Evolutionary conservation across 495 filamentous ascomycete species (phyloP).

Genomic region (Lindgomyces ingoldianus): DNA sequence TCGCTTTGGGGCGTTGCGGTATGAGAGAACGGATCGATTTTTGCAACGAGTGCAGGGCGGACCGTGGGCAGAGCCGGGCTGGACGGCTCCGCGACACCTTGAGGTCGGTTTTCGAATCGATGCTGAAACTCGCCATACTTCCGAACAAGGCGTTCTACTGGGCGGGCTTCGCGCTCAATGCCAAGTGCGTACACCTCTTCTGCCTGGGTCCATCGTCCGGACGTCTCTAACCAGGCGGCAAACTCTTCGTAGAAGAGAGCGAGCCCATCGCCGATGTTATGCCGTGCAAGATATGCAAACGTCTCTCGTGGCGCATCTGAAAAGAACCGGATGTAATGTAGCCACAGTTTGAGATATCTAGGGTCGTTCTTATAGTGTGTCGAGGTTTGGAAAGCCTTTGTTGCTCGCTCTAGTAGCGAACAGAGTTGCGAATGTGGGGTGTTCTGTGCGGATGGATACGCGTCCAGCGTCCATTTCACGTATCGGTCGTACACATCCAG

Average conservation of each 20-base stretch:
- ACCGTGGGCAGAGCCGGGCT: slow-evolving; percentile 84
- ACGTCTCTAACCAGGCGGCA: slow-evolving; percentile 84
- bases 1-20: slow-evolving; percentile 52
- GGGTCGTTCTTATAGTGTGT: slow-evolving; percentile 92
- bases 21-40: slow-evolving; percentile 75
- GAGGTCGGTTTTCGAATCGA: slow-evolving; percentile 64
- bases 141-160: slow-evolving; percentile 73
- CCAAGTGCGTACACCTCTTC: slow-evolving; percentile 90
- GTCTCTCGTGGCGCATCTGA: slow-evolving; percentile 89
- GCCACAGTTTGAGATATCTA: slow-evolving; percentile 87
- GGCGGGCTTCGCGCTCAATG: slow-evolving; percentile 83
- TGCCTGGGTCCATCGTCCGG: slow-evolving; percentile 84
- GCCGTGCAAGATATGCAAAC: slow-evolving; percentile 86
- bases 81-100: slow-evolving; percentile 63
- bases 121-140: slow-evolving; percentile 90
- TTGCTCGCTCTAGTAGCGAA: slow-evolving; percentile 87
- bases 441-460: slow-evolving; percentile 90
- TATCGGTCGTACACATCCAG: slow-evolving; percentile 96
- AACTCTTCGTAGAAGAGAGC: slow-evolving; percentile 98
- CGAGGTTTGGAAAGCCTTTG: slow-evolving; percentile 80
- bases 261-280: slow-evolving; percentile 80
- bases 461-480: slow-evolving; percentile 92
- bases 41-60: slow-evolving; percentile 81
- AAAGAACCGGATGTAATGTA: slow-evolving; percentile 90
- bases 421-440: slow-evolving; percentile 86